Conservation (phyloP, 169 alveolate species). For the Blepharisma undulans region DNA sequence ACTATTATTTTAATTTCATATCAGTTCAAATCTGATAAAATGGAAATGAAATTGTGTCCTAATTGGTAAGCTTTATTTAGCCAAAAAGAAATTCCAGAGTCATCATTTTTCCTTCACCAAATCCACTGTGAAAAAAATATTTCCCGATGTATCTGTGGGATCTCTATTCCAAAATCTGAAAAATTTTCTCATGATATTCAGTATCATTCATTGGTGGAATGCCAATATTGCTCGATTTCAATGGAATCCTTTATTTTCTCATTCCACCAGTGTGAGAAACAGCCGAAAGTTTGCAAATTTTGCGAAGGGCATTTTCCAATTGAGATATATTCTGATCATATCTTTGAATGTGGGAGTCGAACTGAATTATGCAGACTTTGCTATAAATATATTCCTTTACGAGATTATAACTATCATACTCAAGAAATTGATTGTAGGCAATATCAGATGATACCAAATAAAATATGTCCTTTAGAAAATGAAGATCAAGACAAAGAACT, state of each 20-base stretch:
- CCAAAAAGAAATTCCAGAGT: conserved; percentile 6
- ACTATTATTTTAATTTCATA: not conserved
- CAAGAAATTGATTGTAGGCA: not conserved
- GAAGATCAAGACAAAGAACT: not conserved
- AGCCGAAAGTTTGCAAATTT: conserved; percentile 21
- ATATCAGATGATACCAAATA: not conserved
- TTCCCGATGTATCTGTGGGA: not conserved
- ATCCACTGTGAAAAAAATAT: conserved; percentile 17
- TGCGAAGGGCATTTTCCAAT: conserved; percentile 22
- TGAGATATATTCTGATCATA: conserved; percentile 18
- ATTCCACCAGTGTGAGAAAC: not conserved
- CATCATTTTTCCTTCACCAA: not conserved
- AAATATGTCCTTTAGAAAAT: not conserved
- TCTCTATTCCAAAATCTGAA: not conserved
- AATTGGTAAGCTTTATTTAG: conserved; percentile 28
- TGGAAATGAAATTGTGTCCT: not conserved
- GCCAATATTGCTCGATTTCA: not conserved
- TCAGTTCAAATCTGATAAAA: not conserved
- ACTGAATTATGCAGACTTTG: conserved; percentile 16
- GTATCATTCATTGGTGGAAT: not conserved
- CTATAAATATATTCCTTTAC: not conserved
- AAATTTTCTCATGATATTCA: not conserved
- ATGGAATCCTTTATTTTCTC: not conserved
- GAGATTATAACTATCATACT: conserved; percentile 20
- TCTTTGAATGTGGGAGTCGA: not conserved